Evolutionary conservation across 805 yeast species (phyloP).

Genomic region (Barnettozyma pratensis): DNA sequence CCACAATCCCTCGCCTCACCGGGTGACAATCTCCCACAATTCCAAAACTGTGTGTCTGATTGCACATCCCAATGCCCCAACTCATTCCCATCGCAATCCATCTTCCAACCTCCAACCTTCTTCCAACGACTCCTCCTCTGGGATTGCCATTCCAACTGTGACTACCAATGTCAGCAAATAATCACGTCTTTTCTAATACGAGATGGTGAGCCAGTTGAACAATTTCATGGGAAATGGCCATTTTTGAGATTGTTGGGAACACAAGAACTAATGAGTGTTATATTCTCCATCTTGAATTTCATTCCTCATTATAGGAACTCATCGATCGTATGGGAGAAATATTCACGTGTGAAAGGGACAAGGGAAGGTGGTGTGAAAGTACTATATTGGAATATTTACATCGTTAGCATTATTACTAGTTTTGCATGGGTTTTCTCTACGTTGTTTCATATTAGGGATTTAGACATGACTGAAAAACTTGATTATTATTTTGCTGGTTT

Average conservation of each 20-base stretch:
- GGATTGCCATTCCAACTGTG: constrained; percentile 81
- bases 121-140: constrained; percentile 48
- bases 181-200: constrained; percentile 52
- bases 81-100: constrained; percentile 8
- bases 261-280: constrained; percentile 77
- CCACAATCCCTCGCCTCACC: constrained; percentile 1
- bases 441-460: constrained; percentile 84
- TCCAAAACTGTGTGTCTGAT: constrained; percentile 12
- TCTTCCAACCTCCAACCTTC: constrained; percentile 1
- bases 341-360: constrained; percentile 1
- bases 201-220: constrained; percentile 53
- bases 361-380: constrained; percentile 9
- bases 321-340: constrained; percentile 23
- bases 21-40: constrained; percentile 2
- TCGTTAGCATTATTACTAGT: constrained; percentile 61
- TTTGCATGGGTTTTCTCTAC: constrained; percentile 86
- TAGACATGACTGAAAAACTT: constrained; percentile 69
- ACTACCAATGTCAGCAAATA: constrained; percentile 84
- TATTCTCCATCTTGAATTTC: constrained; percentile 72
- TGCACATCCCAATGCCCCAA: constrained; percentile 2
- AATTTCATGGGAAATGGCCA: constrained; percentile 99
- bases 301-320: constrained; percentile 56
- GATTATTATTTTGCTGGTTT: constrained; percentile 94
- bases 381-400: constrained; percentile 31
- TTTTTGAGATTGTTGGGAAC: constrained; percentile 70